Percentiles rank a stretch among this genome's conserved stretches.
Conservation (phyloP, 179 eudicot species). For the Amaranthus tricolor region DNA sequence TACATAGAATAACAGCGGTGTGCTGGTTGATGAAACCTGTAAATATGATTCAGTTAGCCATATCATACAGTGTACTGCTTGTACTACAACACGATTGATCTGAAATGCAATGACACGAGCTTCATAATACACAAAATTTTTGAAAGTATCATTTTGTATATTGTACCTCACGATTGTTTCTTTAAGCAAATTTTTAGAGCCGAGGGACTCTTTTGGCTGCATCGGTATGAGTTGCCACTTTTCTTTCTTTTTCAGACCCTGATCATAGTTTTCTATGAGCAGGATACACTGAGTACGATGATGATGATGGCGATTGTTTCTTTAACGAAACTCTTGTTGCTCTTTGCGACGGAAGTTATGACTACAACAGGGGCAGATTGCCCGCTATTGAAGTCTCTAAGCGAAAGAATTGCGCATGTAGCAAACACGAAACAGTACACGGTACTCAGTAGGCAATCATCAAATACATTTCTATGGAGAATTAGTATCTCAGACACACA, state of each 20-base stretch:
- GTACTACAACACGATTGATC: neutral
- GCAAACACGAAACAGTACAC: neutral
- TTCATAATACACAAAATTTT: too few relatives aligned
- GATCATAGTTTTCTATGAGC: too few relatives aligned
- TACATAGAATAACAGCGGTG: conserved; percentile 14
- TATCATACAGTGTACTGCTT: neutral
- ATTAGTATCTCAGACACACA: neutral
- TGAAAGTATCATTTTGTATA: too few relatives aligned
- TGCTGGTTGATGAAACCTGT: conserved; percentile 20
- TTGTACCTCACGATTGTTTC: too few relatives aligned
- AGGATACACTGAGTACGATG: too few relatives aligned
- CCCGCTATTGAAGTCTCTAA: neutral
- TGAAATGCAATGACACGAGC: neutral
- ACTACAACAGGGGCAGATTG: neutral
- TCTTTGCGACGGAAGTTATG: neutral
- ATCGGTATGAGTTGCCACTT: too few relatives aligned
- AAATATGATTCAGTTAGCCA: conserved; percentile 11
- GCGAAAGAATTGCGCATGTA: neutral
- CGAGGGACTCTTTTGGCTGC: too few relatives aligned
- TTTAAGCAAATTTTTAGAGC: too few relatives aligned
- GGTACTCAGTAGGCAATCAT: neutral
- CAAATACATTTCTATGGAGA: neutral
- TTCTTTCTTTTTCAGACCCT: too few relatives aligned
- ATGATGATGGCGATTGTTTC: too few relatives aligned
- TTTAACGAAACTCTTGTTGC: neutral